A percentile compares a stretch with the other conserved stretches of the same genome.
Evolutionary conservation across 495 filamentous ascomycete genomes (phyloP).

Genomic region (Neurospora sp.): DNA sequence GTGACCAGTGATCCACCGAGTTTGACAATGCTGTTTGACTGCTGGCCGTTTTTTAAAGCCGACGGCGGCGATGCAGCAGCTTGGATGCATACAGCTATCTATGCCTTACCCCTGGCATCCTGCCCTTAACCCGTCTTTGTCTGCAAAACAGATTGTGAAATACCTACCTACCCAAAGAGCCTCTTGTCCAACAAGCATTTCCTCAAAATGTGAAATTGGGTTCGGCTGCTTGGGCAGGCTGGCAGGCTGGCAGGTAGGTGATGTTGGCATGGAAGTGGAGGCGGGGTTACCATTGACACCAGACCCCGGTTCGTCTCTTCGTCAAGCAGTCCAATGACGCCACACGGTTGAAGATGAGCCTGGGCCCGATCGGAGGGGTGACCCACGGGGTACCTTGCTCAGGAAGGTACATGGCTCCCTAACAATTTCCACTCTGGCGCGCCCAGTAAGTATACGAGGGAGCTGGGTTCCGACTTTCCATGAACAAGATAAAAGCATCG

Average conservation of each 20-base stretch:
- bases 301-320: background rate
- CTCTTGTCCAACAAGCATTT: too few relatives aligned
- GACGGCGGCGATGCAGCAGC: background rate
- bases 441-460: background rate
- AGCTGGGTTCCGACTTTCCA: background rate
- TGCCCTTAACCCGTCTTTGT: background rate
- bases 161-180: background rate
- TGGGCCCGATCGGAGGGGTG: background rate
- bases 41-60: background rate
- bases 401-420: constrained; percentile 16
- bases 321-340: background rate
- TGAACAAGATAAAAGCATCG: constrained; percentile 17
- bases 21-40: background rate
- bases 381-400: background rate
- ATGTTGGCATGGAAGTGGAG: background rate
- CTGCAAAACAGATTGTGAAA: background rate
- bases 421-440: constrained; percentile 13
- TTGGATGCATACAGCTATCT: background rate
- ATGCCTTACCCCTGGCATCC: background rate
- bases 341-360: background rate
- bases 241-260: background rate
- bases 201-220: background rate
- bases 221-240: background rate
- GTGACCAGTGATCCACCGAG: background rate
- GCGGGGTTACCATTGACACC: background rate